Evolutionary conservation across 805 yeast species (phyloP), one percentile per base, ranked within the genome.

Genomic region (Metschnikowia dekortorum): DNA sequence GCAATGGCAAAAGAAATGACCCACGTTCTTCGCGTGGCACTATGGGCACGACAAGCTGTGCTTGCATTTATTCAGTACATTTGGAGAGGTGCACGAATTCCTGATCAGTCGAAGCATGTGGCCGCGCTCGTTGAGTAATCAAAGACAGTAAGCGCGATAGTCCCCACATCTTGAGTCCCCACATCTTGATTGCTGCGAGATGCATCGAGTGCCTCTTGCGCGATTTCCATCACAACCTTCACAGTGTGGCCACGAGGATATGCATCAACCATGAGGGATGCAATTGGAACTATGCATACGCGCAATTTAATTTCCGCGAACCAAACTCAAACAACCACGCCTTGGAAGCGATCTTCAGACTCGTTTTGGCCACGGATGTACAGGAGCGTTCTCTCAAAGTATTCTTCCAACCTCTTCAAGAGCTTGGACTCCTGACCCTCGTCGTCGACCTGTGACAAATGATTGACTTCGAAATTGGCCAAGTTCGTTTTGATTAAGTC

Each of bases 401-500:
- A 76, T 64, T 53, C 54, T 37, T 60, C 61, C 22, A 70, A 65
- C 14, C 63, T 63, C 14, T 58, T 60, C 47, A 70, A 63, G 39
- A 69, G 61, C 14, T 52, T 49, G 8, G 65, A 54, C 53, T 69
- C 73, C 46, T 58, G 64, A 39, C 64, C 64, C 36, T 52, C 55
- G 8, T 44, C 46, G 13, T 61, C 67, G 39, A 59, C 67, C 14
- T 54, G 53, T n/a, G 51, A 53, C 34, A 52, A 37, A 54, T 54
- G 56, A 22, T 65, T 69, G 30, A 65, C 68, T 35, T 56, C 61
- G 46, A 73, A 63, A 50, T 77, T 76, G 44, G 76, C 82, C 51
- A 85, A 66, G 57, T 84, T 86, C 13, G 85, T 83, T 52, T 78
- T 78, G 45, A 91, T 89, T 60, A 94, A 75, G 56, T 89, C 96